Evolutionary conservation across 495 filamentous ascomycete genomes (phyloP), one percentile per base, ranked within the genome.

Genomic region (Stereocaulon alpinum): DNA sequence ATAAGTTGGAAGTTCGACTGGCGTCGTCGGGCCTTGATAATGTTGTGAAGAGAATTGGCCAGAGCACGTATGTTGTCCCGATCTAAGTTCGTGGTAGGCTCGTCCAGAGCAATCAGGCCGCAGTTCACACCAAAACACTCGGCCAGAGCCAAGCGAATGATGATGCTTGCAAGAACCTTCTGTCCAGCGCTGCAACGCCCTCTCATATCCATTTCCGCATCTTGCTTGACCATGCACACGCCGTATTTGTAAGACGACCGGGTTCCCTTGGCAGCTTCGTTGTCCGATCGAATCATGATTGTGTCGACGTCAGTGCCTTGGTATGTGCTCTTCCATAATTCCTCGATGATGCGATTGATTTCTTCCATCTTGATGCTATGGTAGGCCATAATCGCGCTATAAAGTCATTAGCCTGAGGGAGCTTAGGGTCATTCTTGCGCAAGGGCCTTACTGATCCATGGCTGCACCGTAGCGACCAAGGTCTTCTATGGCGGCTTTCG

Each of bases 131-230:
- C 94, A 68, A 99, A 99, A 64, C 91, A 95, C 70, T 99, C 94
- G 22, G 93, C 93, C 45, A 99, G 80, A 18, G 93, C 94, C 37
- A 99, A 80, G 5, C 93, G 91, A 70, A 99, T 97, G 73, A 99
- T 94, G 75, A 99, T 99, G 74, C 86, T 87, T 14, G 93, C 93
- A 24, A 99, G 80, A 29, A 99, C 92, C 67, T 92, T 94, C 71
- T 99, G 93, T 3, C 93, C 93, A 14, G 93, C 93, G 68, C 87
- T 92, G 77, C 93, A 99, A 37, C 93, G 86, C 11, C 93, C 93
- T 60, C 93, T 89, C 93, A 99, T 99, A 74, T 99, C 93, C 92
- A 99, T 96, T 71, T 99, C 93, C 4, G 86, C 85, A 64, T 91
- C 88, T 67, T 90, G 84, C 75, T 99, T 99, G 63, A 96, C 85